Conservation (phyloP, 345 rosid genomes). For the Acer negundo region DNA sequence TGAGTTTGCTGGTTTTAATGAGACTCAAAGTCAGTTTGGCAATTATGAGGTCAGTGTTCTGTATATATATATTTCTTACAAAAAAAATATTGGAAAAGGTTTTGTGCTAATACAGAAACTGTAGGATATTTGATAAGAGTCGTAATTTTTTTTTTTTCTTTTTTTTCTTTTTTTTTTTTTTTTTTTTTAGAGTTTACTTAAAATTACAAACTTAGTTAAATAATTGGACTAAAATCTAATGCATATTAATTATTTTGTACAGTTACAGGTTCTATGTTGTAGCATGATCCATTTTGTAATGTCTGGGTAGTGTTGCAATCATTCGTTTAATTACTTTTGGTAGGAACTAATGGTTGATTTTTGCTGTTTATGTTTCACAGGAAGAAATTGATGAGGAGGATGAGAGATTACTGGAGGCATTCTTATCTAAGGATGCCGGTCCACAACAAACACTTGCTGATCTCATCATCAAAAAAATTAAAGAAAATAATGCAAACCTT, state of each 20-base stretch:
- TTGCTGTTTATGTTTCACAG: slow-evolving; percentile 29
- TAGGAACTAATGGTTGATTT: background rate
- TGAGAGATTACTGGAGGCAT: slow-evolving; percentile 80
- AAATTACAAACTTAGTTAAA: background rate
- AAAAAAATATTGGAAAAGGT: background rate
- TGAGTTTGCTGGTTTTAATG: slow-evolving; percentile 61
- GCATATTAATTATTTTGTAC: background rate
- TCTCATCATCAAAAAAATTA: slow-evolving; percentile 65
- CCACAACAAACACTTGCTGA: slow-evolving; percentile 79
- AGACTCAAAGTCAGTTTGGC: slow-evolving; percentile 58
- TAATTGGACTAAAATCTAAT: background rate
- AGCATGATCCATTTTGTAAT: too few relatives aligned
- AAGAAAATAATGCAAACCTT: slow-evolving; percentile 53
- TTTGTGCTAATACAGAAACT: too few relatives aligned
- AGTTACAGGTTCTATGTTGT: background rate
- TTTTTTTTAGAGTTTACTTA: background rate
- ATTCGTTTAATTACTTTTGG: background rate
- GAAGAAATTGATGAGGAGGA: slow-evolving; percentile 80
- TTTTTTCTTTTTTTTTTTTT: too few relatives aligned
- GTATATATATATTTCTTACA: background rate
- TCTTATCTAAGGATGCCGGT: slow-evolving; percentile 65
- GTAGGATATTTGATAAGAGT: background rate
- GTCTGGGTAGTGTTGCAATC: background rate
- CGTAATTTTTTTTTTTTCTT: background rate
- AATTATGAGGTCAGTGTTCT: slow-evolving; percentile 47